Evolutionary conservation across 108 stramenopile genomes (phyloP).

Genomic region (Cyclotella cryptica): DNA sequence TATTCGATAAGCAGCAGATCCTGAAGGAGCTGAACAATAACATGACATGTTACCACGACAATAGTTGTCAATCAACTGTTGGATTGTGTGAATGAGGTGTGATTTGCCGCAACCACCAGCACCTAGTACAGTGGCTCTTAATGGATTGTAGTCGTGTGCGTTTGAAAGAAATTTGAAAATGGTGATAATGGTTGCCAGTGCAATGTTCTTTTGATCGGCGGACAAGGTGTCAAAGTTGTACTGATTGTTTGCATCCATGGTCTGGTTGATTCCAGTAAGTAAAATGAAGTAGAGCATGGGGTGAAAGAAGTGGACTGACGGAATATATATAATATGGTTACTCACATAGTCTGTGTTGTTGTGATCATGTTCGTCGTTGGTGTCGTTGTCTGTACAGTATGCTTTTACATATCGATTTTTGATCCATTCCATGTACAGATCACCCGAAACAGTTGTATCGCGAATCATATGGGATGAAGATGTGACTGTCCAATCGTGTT

Average conservation of each 20-base stretch:
- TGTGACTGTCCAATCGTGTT: neutral
- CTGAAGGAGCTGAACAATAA: neutral
- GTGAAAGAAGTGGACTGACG: no score
- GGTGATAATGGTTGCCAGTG: neutral
- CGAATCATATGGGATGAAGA: neutral
- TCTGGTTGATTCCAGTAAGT: no score
- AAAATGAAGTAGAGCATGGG: no score
- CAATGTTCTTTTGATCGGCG: neutral
- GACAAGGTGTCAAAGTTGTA: neutral
- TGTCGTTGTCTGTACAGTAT: no score
- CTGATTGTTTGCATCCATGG: neutral
- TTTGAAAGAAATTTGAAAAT: conserved; percentile 17
- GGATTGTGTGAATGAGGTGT: neutral
- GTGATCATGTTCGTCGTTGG: no score
- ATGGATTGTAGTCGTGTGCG: conserved; percentile 6
- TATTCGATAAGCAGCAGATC: neutral
- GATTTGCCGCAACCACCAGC: conserved; percentile 22
- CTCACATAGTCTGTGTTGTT: no score
- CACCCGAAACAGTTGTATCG: neutral
- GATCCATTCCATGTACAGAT: neutral
- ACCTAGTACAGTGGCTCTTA: conserved; percentile 15
- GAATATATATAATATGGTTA: no score
- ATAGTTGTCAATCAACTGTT: no score
- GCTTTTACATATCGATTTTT: no score
- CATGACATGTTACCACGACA: neutral